phyloP scores from a whole-genome alignment of 2,329 filamentous ascomycete species.

The Trichoderma simmonsii region DNA sequence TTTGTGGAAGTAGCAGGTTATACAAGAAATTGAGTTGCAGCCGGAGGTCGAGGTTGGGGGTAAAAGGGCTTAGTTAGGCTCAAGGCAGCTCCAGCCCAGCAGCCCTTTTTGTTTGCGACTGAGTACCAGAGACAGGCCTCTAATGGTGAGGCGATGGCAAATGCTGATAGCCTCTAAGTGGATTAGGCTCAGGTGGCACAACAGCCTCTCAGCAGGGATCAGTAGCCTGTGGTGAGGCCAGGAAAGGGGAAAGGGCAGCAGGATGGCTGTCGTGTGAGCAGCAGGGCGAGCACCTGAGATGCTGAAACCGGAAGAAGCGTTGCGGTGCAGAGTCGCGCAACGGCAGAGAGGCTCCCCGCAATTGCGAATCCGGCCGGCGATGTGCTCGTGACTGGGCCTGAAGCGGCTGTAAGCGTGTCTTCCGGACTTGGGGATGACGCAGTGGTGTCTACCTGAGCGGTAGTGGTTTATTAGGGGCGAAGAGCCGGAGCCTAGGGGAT shows the following conservation, averaged over 20 bases:
- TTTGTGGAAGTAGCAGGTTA: neutral
- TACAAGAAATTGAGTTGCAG: neutral
- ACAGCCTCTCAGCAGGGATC: conserved; percentile 1
- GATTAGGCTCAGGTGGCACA: neutral
- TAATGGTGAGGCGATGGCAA: neutral
- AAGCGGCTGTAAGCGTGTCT: neutral
- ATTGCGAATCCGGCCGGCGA: neutral
- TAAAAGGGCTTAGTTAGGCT: neutral
- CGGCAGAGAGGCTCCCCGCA: conserved; percentile 9
- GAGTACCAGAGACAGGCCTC: neutral
- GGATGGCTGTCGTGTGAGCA: conserved; percentile 16
- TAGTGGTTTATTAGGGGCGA: neutral
- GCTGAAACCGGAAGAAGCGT: conserved; percentile 14
- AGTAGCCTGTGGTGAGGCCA: neutral
- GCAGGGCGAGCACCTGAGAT: conserved; percentile 12
- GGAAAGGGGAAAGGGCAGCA: neutral
- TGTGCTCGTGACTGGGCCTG: conserved; percentile 12
- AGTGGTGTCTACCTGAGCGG: conserved; percentile 5
- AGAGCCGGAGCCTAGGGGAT: neutral
- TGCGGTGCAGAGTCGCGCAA: neutral
- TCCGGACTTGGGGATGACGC: conserved; percentile 6
- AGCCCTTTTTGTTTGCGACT: conserved; percentile 4
- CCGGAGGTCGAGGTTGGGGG: neutral
- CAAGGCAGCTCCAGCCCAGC: neutral
- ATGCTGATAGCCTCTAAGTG: neutral